phyloP scores from a whole-genome alignment of 2,329 filamentous ascomycete species.

The Akanthomyces uredinophilus region DNA sequence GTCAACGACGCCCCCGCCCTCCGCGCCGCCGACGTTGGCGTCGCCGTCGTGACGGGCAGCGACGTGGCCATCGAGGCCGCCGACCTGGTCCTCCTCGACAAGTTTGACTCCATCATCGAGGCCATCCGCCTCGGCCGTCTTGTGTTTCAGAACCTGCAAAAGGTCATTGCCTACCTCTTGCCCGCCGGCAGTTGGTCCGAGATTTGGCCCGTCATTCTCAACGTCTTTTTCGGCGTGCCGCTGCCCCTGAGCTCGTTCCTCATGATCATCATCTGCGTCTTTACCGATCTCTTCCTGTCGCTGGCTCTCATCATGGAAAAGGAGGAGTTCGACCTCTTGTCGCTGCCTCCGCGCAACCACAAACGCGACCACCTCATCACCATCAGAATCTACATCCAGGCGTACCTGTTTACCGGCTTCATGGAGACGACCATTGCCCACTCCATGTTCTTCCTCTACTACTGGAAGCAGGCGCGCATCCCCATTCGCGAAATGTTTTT shows the following conservation, averaged over 20 bases:
- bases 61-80: conserved; percentile 61
- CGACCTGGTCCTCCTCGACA: conserved; percentile 64
- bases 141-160: conserved; percentile 38
- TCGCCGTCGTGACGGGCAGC: conserved; percentile 59
- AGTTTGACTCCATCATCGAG: conserved; percentile 65
- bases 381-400: conserved; percentile 44
- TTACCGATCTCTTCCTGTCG: conserved; percentile 48
- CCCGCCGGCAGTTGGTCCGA: conserved; percentile 51
- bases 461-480: conserved; percentile 43
- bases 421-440: conserved; percentile 47
- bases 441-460: conserved; percentile 51
- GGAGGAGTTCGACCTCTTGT: conserved; percentile 49
- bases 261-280: conserved; percentile 55
- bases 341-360: conserved; percentile 45
- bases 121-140: conserved; percentile 47
- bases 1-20: conserved; percentile 64
- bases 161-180: conserved; percentile 40
- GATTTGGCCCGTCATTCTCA: conserved; percentile 52
- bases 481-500: conserved; percentile 44
- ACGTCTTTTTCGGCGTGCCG: conserved; percentile 52
- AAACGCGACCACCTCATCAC: conserved; percentile 48
- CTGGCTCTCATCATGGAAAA: conserved; percentile 51
- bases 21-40: conserved; percentile 63
- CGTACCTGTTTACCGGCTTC: conserved; percentile 47
- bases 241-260: conserved; percentile 47